Base-by-base conservation (phyloP, 768 basidiomycete species). In the Boletellus ananiceps region DNA sequence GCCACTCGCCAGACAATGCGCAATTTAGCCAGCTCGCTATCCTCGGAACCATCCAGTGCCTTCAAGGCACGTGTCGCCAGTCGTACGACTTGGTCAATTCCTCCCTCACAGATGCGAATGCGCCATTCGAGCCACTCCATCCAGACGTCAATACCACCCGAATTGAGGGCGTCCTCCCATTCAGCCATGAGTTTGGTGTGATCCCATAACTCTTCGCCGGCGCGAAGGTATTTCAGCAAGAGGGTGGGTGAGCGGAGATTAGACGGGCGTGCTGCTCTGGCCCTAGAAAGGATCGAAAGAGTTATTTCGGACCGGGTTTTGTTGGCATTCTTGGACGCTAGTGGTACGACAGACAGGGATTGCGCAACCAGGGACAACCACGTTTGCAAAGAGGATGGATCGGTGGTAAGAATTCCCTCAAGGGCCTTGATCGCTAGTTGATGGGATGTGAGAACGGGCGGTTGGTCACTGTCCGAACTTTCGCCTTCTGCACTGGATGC, bases 91-190 rank as follows among this genome's bases (percentile, higher is more conserved):
- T 73, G 76, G 34, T 81, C 74, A 25, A 88, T 61, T 2, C 81
- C 79, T 35, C 68, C 66, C 35, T 54, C 67, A 14, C 69, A 69
- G 33, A 57, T 74, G 36, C 81, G 71, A 31, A 87, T 78, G 49
- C 76, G 74, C 86, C 86, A 90, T 54, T 86, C 84, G 3, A 91
- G 59, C 87, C 88, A 92, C 55, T 84, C 84, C 69, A 90, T 77
- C 79, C 82, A 86, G 21, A 91, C 72, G 33, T 82, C 78, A 23
- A 75, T 64, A 32, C 74, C 78, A 25, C 78, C 75, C 4, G 77
- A 57, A 44, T 65, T 58, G 54, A 89, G 63, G 2, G 84, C 81
- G 16, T 75, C 71, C 47, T 87, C 83, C 90, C 90, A 93, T 57
- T 89, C 86, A 3, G 71, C 69, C 19, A 60, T 46, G 15, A 84